Evolutionary conservation across 257 asterid species (phyloP).

Genomic region (Capsicum baccatum): DNA sequence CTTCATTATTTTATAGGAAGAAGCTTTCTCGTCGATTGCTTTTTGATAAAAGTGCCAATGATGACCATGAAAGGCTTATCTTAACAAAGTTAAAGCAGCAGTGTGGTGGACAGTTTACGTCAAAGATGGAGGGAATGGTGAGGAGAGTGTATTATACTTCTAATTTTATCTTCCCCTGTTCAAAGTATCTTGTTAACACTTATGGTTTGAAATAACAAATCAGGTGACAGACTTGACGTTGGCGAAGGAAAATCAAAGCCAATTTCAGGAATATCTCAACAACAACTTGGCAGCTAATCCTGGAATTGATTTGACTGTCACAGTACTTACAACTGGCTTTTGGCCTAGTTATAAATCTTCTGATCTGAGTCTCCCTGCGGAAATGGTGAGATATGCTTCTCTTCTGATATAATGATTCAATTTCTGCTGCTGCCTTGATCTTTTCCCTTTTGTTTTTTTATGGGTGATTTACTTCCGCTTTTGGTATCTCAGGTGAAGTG

Average conservation of each 20-base stretch:
- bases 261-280: conserved; percentile 51
- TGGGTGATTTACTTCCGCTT: conserved; percentile 4
- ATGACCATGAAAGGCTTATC: conserved; percentile 57
- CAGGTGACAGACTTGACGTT: conserved; percentile 63
- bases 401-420: background rate
- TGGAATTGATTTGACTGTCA: conserved; percentile 57
- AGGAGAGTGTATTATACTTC: conserved; percentile 7
- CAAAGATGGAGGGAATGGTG: conserved; percentile 78
- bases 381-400: conserved; percentile 48
- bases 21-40: conserved; percentile 63
- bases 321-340: conserved; percentile 61
- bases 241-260: conserved; percentile 51
- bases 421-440: conserved; percentile 11
- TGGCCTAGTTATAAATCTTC: conserved; percentile 71
- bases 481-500: conserved; percentile 57
- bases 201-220: conserved; percentile 3
- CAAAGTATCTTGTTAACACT: background rate
- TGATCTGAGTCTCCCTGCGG: conserved; percentile 60
- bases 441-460: background rate
- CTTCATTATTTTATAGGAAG: conserved; percentile 43
- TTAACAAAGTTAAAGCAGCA: conserved; percentile 60
- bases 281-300: conserved; percentile 39
- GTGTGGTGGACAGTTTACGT: conserved; percentile 62
- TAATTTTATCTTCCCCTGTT: background rate
- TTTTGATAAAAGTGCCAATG: conserved; percentile 53